These are phyloP conservation scores for Moesziomyces antarcticus DNA, from an alignment of 1,284 basidiomycete genomes.

Conservation along the genomic window DNA sequence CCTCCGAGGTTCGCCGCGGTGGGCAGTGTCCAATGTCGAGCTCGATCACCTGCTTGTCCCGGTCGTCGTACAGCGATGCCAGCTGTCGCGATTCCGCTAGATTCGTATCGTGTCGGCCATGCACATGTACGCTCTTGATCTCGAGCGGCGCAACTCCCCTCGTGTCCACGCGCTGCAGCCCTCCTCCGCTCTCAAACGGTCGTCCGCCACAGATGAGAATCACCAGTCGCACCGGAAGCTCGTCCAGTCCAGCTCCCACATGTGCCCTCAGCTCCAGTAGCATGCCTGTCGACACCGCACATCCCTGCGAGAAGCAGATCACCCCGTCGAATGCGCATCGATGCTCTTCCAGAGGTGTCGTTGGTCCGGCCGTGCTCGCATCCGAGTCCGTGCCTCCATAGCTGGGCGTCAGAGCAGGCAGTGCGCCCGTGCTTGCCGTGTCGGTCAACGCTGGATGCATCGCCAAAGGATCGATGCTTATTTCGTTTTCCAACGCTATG, in stretches of 20 bases:
- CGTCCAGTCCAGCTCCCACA: neutral
- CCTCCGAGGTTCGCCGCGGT: slow-evolving; percentile 31
- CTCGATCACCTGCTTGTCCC: slow-evolving; percentile 30
- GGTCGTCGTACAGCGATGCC: slow-evolving; percentile 18
- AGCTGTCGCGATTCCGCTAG: slow-evolving; percentile 28
- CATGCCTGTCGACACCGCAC: slow-evolving; percentile 39
- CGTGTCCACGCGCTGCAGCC: slow-evolving; percentile 22
- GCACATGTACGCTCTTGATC: slow-evolving; percentile 34
- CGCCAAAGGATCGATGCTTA: too few relatives aligned
- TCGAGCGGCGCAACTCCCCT: slow-evolving; percentile 7
- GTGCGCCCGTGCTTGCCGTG: too few relatives aligned
- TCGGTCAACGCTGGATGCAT: too few relatives aligned
- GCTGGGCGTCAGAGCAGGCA: neutral
- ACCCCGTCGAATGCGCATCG: slow-evolving; percentile 23
- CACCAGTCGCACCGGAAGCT: slow-evolving; percentile 23
- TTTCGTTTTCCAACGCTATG: too few relatives aligned
- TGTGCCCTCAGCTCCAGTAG: slow-evolving; percentile 13
- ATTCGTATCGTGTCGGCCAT: slow-evolving; percentile 29
- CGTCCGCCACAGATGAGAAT: slow-evolving; percentile 44
- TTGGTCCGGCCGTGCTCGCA: slow-evolving; percentile 16
- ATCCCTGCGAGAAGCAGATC: slow-evolving; percentile 52
- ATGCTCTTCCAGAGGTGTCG: slow-evolving; percentile 12
- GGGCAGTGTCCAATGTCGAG: slow-evolving; percentile 45
- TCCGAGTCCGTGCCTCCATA: slow-evolving; percentile 19
- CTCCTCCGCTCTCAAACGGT: slow-evolving; percentile 25